Base-by-base conservation (phyloP, 1,139 yeast genomes). In the Candida glucosophila region DNA sequence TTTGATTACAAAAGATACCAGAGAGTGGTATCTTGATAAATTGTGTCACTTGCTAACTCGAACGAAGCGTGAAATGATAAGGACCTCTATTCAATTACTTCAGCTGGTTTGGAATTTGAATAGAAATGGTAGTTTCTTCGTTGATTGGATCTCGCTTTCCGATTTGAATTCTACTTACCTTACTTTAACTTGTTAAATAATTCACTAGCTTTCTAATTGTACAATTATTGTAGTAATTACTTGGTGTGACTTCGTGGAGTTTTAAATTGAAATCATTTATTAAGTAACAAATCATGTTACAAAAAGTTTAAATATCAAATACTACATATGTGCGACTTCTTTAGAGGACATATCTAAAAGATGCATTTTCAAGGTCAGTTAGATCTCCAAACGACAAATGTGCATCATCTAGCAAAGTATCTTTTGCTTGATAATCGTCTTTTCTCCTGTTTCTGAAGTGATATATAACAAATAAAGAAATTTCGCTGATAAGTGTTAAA, bases 311-410 rank as follows among this genome's bases (percentile, higher is more conserved):
- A 16, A 16, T 16, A 16, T 16, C 8, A 16, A 16, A 16, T n/a
- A 16, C n/a, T n/a, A n/a, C n/a, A 16, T 8, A 16, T 16, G 18
- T 16, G 18, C 18, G 18, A n/a, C 18, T 16, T 16, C 8, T 2
- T 20, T 19, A 29, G 15, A 27, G 24, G n/a, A 17, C 9, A 12
- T 28, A 28, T 25, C 30, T 28, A 28, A 42, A 42, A 23, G 32
- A 22, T 9, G 27, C 30, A 27, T 43, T 42, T 19, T 42, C 39
- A 10, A 27, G 20, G 19, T 43, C 48, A 2, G 47, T 42, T 32
- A 35, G 28, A 26, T 42, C 47, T 27, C 37, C 34, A 24, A 36
- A 31, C 23, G 62, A 65, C n/a, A 22, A 7, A 16, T 37, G 36
- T 17, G 23, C 22, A 12, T 34, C 27, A 17, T 31, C 36, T 16